These are phyloP conservation scores for Drechmeria coniospora DNA, from an alignment of 2,329 filamentous ascomycete genomes.

Conservation along the genomic window DNA sequence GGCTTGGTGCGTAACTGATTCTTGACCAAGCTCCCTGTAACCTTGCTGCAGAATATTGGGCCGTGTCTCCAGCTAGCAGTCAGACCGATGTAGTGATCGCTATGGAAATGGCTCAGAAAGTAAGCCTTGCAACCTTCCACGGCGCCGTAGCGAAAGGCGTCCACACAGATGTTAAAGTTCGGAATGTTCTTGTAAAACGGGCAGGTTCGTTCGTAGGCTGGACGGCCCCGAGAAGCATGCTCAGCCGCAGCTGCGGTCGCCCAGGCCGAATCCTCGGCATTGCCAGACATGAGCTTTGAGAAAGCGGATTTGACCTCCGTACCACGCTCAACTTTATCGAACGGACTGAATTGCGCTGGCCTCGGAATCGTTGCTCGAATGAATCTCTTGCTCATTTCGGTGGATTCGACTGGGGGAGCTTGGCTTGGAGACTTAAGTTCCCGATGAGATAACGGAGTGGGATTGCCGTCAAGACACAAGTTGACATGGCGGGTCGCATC, in stretches of 20 bases:
- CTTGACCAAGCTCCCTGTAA: conserved; percentile 78
- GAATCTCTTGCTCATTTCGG: conserved; percentile 39
- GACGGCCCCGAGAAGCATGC: conserved; percentile 63
- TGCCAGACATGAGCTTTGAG: conserved; percentile 79
- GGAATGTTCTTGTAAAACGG: conserved; percentile 98
- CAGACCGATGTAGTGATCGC: conserved; percentile 89
- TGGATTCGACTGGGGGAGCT: conserved; percentile 17
- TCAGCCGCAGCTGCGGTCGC: conserved; percentile 70
- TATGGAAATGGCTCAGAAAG: conserved; percentile 95
- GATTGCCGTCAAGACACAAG: conserved; percentile 73
- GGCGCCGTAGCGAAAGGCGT: conserved; percentile 89
- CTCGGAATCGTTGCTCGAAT: conserved; percentile 54
- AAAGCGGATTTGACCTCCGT: conserved; percentile 55
- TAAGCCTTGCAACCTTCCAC: conserved; percentile 88
- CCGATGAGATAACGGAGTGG: conserved; percentile 36
- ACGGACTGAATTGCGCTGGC: conserved; percentile 69
- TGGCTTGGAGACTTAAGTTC: conserved; percentile 6
- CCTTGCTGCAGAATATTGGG: conserved; percentile 88
- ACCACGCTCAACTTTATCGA: conserved; percentile 33
- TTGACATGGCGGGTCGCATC: conserved; percentile 80
- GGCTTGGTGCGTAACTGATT: conserved; percentile 75
- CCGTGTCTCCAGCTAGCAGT: conserved; percentile 82
- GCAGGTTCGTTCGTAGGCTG: conserved; percentile 77
- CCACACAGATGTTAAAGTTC: conserved; percentile 81
- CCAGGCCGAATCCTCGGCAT: conserved; percentile 86